These are phyloP conservation scores for Balansia obtecta DNA, from an alignment of 2,329 filamentous ascomycete genomes.

Conservation along the genomic window DNA sequence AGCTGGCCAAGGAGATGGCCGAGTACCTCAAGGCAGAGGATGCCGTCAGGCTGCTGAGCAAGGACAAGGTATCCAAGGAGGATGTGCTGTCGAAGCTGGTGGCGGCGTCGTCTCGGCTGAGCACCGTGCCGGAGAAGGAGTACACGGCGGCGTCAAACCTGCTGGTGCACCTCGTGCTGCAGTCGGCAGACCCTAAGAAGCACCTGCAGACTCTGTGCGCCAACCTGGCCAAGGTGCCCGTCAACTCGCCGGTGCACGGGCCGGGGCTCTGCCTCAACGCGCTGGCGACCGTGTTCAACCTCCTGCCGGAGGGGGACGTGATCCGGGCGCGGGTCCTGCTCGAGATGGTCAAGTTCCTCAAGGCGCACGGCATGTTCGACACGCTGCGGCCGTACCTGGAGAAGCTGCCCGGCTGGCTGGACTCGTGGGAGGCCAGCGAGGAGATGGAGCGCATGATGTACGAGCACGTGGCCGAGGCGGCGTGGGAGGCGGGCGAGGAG, in stretches of 20 bases:
- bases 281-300: conserved; percentile 94
- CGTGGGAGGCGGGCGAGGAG: conserved; percentile 64
- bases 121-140: conserved; percentile 86
- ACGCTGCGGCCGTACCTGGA: conserved; percentile 72
- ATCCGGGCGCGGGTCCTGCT: conserved; percentile 84
- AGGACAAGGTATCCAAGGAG: conserved; percentile 56
- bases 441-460: conserved; percentile 80
- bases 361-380: conserved; percentile 64
- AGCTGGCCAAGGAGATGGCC: conserved; percentile 88
- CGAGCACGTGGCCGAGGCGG: conserved; percentile 69
- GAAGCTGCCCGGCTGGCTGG: conserved; percentile 70
- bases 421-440: conserved; percentile 68
- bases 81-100: conserved; percentile 86
- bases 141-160: conserved; percentile 95
- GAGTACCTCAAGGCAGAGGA: conserved; percentile 81
- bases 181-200: conserved; percentile 73
- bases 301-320: conserved; percentile 62
- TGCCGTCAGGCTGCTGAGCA: conserved; percentile 61
- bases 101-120: conserved; percentile 63
- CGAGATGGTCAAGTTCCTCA: conserved; percentile 75
- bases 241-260: conserved; percentile 75
- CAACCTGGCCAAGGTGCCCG: conserved; percentile 78
- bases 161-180: conserved; percentile 81
- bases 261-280: conserved; percentile 77
- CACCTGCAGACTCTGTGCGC: conserved; percentile 81